Percentiles rank a stretch among this genome's conserved stretches.
These are phyloP conservation scores for Exserohilum turcica DNA, from an alignment of 2,329 filamentous ascomycete genomes.

Conservation along the genomic window DNA sequence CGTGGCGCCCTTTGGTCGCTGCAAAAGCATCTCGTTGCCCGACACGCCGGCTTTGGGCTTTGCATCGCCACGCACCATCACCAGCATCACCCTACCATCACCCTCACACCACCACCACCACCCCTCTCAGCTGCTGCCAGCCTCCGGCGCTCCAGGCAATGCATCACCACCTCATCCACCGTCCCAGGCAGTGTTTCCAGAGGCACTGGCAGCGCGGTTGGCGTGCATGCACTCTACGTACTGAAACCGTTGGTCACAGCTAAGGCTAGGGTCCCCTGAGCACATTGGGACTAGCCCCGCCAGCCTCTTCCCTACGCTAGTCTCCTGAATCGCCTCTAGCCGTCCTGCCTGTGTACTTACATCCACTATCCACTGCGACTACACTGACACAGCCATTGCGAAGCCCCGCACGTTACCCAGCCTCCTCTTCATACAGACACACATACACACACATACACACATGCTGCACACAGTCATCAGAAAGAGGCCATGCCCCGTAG, in stretches of 20 bases:
- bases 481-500: no score
- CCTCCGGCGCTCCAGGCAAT: neutral
- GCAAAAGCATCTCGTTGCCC: neutral
- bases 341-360: no score
- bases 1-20: neutral
- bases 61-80: neutral
- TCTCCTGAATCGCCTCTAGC: neutral
- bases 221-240: neutral
- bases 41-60: neutral
- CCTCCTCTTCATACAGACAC: no score
- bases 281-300: neutral
- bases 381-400: neutral
- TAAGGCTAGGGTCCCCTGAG: slow-evolving; percentile 4
- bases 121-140: neutral
- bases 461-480: no score
- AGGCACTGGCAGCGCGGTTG: neutral
- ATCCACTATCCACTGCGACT: neutral
- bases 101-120: neutral
- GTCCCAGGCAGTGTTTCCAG: neutral
- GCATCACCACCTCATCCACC: neutral
- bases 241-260: slow-evolving; percentile 7
- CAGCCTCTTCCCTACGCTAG: neutral
- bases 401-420: neutral
- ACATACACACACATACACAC: no score
- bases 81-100: neutral